These are phyloP conservation scores for Lindgomyces ingoldianus DNA, from an alignment of 495 filamentous ascomycete genomes.

Conservation along the genomic window DNA sequence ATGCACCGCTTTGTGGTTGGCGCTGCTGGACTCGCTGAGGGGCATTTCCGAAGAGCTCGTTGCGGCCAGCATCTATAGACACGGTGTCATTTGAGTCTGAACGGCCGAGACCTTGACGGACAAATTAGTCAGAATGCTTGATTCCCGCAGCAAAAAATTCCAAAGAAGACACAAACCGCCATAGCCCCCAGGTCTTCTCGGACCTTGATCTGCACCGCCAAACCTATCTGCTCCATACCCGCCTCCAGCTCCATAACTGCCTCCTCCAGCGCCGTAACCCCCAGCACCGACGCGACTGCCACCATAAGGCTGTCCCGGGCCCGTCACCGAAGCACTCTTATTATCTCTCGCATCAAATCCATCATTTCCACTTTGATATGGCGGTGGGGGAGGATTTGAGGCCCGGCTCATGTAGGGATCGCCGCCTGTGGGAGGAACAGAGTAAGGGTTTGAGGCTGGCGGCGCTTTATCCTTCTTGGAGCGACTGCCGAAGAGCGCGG, in stretches of 20 bases:
- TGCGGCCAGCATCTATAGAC: constrained; percentile 37
- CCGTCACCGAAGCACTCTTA: constrained; percentile 44
- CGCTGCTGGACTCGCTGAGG: constrained; percentile 18
- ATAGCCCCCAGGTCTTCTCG: constrained; percentile 29
- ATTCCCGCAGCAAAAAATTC: background rate
- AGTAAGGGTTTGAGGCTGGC: constrained; percentile 41
- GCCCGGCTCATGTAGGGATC: constrained; percentile 31
- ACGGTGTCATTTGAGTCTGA: constrained; percentile 38
- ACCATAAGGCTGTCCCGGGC: constrained; percentile 26
- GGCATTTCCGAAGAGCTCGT: constrained; percentile 29
- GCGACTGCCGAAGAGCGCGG: constrained; percentile 41
- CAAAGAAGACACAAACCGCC: constrained; percentile 14
- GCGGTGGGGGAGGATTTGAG: constrained; percentile 26
- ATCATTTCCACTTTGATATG: constrained; percentile 29
- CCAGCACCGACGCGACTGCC: constrained; percentile 8
- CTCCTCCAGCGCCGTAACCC: constrained; percentile 25
- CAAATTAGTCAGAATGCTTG: background rate
- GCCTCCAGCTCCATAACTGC: constrained; percentile 10
- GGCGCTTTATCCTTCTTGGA: constrained; percentile 34
- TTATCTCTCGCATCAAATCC: constrained; percentile 33
- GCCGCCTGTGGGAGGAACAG: constrained; percentile 21
- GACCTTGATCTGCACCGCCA: background rate
- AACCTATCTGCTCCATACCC: constrained; percentile 38
- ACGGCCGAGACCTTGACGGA: constrained; percentile 35
- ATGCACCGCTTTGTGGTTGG: constrained; percentile 17